Percentiles rank a stretch among this genome's conserved stretches.
These are phyloP conservation scores for Nannizzia gypsea DNA, from an alignment of 2,329 filamentous ascomycete species.

Conservation along the genomic window DNA sequence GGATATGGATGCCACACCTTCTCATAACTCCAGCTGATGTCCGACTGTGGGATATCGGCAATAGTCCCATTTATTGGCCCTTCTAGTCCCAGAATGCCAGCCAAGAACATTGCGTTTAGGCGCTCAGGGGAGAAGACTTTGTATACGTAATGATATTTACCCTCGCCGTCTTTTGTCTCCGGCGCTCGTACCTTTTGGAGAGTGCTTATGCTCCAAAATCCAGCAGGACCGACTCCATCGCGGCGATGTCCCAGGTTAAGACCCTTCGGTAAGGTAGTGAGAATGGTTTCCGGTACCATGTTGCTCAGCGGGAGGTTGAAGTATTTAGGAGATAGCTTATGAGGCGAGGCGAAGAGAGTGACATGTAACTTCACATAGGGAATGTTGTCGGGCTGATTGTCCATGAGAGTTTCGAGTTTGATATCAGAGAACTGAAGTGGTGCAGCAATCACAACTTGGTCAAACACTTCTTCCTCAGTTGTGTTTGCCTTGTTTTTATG, in stretches of 20 bases:
- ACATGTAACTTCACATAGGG: constrained; percentile 81
- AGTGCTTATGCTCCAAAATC: constrained; percentile 78
- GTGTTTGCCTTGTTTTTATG: constrained; percentile 19
- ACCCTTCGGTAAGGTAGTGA: constrained; percentile 63
- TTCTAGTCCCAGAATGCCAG: constrained; percentile 36
- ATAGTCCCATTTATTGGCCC: constrained; percentile 16
- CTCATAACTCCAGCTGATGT: constrained; percentile 64
- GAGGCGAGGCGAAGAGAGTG: constrained; percentile 72
- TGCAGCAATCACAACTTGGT: constrained; percentile 69
- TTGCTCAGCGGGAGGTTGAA: constrained; percentile 50
- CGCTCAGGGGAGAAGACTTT: constrained; percentile 53
- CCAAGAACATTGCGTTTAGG: constrained; percentile 38
- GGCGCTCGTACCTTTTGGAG: constrained; percentile 55
- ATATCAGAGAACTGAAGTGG: constrained; percentile 75
- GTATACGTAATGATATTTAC: constrained; percentile 46
- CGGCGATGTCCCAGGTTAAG: constrained; percentile 28
- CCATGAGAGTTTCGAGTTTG: constrained; percentile 33
- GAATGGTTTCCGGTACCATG: constrained; percentile 57
- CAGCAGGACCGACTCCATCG: constrained; percentile 56
- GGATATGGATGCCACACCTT: constrained; percentile 79
- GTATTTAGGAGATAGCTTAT: constrained; percentile 55
- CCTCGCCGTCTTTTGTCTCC: constrained; percentile 12
- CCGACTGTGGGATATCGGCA: constrained; percentile 25
- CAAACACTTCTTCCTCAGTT: constrained; percentile 41
- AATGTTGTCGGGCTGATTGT: constrained; percentile 56